Evolutionary conservation across 1,284 basidiomycete species (phyloP).

Genomic region (Ceratobasidium sp.): DNA sequence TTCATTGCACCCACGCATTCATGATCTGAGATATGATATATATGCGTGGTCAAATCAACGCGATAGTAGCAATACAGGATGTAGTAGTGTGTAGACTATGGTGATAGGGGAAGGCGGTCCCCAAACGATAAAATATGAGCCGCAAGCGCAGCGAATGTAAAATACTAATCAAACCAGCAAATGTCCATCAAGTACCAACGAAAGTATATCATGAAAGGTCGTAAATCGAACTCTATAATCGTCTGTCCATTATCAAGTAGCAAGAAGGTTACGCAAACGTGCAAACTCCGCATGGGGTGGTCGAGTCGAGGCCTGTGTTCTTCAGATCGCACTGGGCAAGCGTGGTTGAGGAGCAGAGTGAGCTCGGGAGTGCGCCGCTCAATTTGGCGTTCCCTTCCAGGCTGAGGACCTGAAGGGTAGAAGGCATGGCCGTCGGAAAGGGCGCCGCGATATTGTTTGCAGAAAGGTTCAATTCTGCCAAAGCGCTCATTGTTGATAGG

Average conservation of each 20-base stretch:
- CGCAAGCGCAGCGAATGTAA: neutral
- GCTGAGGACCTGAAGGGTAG: conserved; percentile 52
- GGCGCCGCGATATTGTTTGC: conserved; percentile 54
- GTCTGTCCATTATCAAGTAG: neutral
- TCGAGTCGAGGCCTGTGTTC: conserved; percentile 44
- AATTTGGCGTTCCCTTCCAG: conserved; percentile 52
- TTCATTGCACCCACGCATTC: too few species aligned
- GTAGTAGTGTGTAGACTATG: neutral
- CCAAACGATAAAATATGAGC: neutral
- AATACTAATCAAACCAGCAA: neutral
- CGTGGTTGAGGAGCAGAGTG: conserved; percentile 45
- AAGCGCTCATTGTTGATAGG: conserved; percentile 50
- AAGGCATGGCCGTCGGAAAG: conserved; percentile 52
- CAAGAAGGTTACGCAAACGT: conserved; percentile 11
- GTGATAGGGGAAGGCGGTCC: neutral
- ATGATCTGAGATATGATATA: too few species aligned
- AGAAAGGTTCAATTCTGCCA: conserved; percentile 54
- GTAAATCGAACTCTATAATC: conserved; percentile 2
- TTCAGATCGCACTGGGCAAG: conserved; percentile 47
- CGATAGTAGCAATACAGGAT: conserved; percentile 20
- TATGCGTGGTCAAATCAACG: too few species aligned
- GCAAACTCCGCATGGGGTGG: conserved; percentile 46
- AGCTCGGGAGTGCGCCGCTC: conserved; percentile 49
- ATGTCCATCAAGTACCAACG: conserved; percentile 27
- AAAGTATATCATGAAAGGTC: conserved; percentile 3